phyloP scores from a whole-genome alignment of 1,284 basidiomycete species.

The Meripilus lineatus region DNA sequence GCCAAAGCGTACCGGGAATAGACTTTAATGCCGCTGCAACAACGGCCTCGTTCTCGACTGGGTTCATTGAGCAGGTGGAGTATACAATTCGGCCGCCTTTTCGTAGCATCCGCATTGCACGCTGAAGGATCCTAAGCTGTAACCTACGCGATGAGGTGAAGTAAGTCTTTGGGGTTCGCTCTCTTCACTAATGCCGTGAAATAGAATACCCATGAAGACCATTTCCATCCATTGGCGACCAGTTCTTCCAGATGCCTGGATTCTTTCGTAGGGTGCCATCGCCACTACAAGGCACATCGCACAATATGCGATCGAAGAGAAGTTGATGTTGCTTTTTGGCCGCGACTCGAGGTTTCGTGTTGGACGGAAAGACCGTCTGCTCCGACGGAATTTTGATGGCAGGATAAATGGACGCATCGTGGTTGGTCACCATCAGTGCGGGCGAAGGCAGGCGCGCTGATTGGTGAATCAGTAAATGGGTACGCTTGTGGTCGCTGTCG shows the following conservation, averaged over 20 bases:
- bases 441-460: conserved; percentile 92
- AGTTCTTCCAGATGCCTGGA: conserved; percentile 91
- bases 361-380: conserved; percentile 21
- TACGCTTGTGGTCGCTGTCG: conserved; percentile 90
- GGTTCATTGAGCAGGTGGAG: conserved; percentile 97
- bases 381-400: conserved; percentile 55
- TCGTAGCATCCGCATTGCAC: conserved; percentile 89
- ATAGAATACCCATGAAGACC: conserved; percentile 87
- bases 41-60: conserved; percentile 97
- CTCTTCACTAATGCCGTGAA: no score
- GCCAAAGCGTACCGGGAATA: conserved; percentile 50
- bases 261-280: conserved; percentile 98
- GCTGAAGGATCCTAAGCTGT: conserved; percentile 88
- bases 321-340: conserved; percentile 40
- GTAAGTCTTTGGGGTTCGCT: conserved; percentile 4
- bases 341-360: conserved; percentile 21
- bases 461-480: conserved; percentile 97
- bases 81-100: conserved; percentile 91
- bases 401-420: conserved; percentile 91
- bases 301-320: conserved; percentile 90
- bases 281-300: conserved; percentile 97
- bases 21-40: conserved; percentile 78
- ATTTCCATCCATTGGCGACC: conserved; percentile 87
- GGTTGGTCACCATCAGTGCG: conserved; percentile 92
- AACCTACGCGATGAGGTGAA: conserved; percentile 57